Evolutionary conservation across 23 red algal species (phyloP), one percentile per base, ranked within the genome.

Genomic region (Gracilariopsis chorda): DNA sequence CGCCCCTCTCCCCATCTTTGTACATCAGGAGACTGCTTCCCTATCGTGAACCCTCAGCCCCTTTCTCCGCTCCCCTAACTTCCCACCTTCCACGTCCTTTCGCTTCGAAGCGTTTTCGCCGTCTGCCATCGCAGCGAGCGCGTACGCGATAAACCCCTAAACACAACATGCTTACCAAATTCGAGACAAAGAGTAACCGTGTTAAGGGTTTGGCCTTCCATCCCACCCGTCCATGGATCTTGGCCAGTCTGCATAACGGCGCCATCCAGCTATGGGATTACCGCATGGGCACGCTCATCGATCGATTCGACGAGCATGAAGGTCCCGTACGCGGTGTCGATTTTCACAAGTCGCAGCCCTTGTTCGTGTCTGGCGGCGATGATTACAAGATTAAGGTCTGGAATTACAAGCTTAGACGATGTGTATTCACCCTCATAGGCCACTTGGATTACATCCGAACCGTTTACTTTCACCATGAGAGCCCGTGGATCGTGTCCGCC

Each of bases 341-440:
- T 47, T 99, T 99, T 62, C 97, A 99, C 57, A 93, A 58, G 27
- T 92, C 93, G 3, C 97, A 99, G 86, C 97, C 97, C 2, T 47
- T 99, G 55, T 99, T 99, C 44, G 97, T 99, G 7, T 94, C 90
- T 74, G 97, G 97, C 43, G 97, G 97, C 58, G 97, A 99, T 90
- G 97, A 99, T 77, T 95, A 95, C 69, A 99, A 99, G 89, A 99
- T 99, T 78, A 99, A 99, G 73, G 90, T 99, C 6, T 99, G 88
- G 80, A 95, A 99, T 75, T 99, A 96, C 70, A 94, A 95, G 67
- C 87, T 99, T n/a, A 84, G 97, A 61, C 94, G 97, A 28, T 99
- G 97, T 59, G 61, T 99, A 29, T 99, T 99, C 40, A 99, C 97
- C 21, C 49, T 99, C 36, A 91, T 92, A 20, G 97, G 97, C 19